Evolutionary conservation across 164 flowering plant species (phyloP), one percentile per base, ranked within the genome.

Genomic region (Protea cynaroides): DNA sequence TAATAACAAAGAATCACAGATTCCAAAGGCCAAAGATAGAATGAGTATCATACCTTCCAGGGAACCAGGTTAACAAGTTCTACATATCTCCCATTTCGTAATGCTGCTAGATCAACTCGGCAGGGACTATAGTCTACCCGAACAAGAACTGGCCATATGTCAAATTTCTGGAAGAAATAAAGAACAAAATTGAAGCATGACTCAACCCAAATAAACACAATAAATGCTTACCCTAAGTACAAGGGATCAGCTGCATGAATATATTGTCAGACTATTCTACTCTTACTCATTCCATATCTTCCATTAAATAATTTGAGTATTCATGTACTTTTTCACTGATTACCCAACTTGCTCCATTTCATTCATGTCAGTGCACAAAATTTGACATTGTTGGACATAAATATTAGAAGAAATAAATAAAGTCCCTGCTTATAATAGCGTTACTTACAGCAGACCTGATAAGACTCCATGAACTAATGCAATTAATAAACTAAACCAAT

Each of bases 51-150:
- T 78, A 95, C 99, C 97, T 92, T 95, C 99, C 94, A 92, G 7
- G 89, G 89, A 40, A 95, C 86, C 34, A 92, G 80, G 64, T 95
- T 95, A 50, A 90, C 84, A 73, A 95, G 92, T 75, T 95, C 97
- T 50, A 83, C 92, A 81, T 86, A 95, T 76, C 87, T 90, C 64
- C 99, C 97, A 63, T 83, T 82, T 64, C 92, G 72, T 69, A 95
- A 63, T 65, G 99, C 97, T 17, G 84, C 83, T 57, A 92, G 67
- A 82, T 95, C 96, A 71, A 95, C 83, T 76, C 71, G 92, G 49
- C 74, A 69, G 40, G 99, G 99, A 72, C 66, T 81, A 72, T 95
- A 95, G 72, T 95, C 97, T 66, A 95, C 92, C 51, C 96, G 87
- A 64, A 92, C 64, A 59, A 79, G 67, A 62, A 81, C 57, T n/a